Evolutionary conservation across 2,329 filamentous ascomycete species (phyloP), one percentile per base, ranked within the genome.

Genomic region (Biscogniauxia sp.): DNA sequence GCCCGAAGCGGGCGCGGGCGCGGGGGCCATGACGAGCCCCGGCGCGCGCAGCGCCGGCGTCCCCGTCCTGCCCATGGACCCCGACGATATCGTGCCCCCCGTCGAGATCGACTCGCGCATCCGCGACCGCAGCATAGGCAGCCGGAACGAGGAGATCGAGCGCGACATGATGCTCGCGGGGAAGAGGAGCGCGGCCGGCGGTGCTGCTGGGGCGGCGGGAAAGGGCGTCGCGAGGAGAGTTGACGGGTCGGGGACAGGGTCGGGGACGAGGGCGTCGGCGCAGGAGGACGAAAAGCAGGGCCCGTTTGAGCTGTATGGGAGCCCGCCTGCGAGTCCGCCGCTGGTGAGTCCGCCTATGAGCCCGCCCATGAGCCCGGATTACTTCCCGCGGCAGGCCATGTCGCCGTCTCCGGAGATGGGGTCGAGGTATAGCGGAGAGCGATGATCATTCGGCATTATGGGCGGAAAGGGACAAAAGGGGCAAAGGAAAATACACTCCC

Each of bases 31-130:
- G 7, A 71, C 73, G 32, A 74, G 72, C 59, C 74, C 75, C 3
- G 70, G 69, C 2, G 57, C 66, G 32, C 66, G 63, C n/a, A 64
- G 65, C n/a, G 72, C 75, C 37, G 41, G 55, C 0, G 80, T 82
- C 20, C 78, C 80, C 2, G 57, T 76, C 20, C 70, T 71, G 52
- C 82, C 84, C 7, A 73, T 82, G 13, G 74, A 73, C 15, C 82
- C 83, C 3, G 77, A 75, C 9, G 82, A 85, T 65, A 83, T 84
- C 50, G 71, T 77, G 0, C 75, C 74, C 20, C 79, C 84, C 3
- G 82, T 86, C 2, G 84, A 87, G 75, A 82, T 87, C 13, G 82
- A 80, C 61, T 78, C 79, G 53, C 64, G 55, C 15, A 45, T 45
- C 15, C 13, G 37, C 13, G 37, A 28, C 20, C 17, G n/a, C 52